Base-by-base conservation (phyloP, 2,329 filamentous ascomycete genomes). In the Cercospora zeina region DNA sequence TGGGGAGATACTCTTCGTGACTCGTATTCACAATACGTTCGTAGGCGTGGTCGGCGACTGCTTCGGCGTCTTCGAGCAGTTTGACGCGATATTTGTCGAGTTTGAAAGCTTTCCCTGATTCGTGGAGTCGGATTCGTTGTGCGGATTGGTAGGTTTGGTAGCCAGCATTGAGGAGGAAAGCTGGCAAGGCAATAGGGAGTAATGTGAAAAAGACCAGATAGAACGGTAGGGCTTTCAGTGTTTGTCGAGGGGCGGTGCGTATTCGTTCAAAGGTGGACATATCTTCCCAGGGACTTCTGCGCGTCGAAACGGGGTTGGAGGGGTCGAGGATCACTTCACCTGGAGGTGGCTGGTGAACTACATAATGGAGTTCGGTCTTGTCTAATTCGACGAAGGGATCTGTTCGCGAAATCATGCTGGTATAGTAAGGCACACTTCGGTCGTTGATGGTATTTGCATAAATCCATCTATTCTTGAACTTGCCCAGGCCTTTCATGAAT, bases 401-500 rank as follows among this genome's bases (percentile, higher is more conserved):
- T 0, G 83, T 89, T 70, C 87, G 87, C 24, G 87, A 83, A 50
- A 97, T 91, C 19, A 82, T 82, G 0, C 91, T 90, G 0, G 93
- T 97, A 74, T 93, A 96, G 77, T 90, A 91, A 0, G 88, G 85
- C 4, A 91, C 90, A 49, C 85, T 90, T 59, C 87, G 82, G 77
- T 97, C 93, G 75, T 97, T 96, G 72, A 89, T 79, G 51, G 96
- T 87, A 73, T 97, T 97, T 45, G 89, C 83, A 75, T 97, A 97
- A 1, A 96, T 79, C 3, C 86, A 89, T 62, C 87, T 88, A 59
- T 89, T 83, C 73, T 87, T 85, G 78, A 97, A 97, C 68, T 81
- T 83, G 64, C 85, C 83, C 50, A 97, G 81, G 0, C 87, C 93
- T 33, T 85, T 85, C 70, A 96, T 89, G 77, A 97, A 97, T 68